Evolutionary conservation across 306 rosid genomes (phyloP).

Genomic region (Lagenaria siceraria): DNA sequence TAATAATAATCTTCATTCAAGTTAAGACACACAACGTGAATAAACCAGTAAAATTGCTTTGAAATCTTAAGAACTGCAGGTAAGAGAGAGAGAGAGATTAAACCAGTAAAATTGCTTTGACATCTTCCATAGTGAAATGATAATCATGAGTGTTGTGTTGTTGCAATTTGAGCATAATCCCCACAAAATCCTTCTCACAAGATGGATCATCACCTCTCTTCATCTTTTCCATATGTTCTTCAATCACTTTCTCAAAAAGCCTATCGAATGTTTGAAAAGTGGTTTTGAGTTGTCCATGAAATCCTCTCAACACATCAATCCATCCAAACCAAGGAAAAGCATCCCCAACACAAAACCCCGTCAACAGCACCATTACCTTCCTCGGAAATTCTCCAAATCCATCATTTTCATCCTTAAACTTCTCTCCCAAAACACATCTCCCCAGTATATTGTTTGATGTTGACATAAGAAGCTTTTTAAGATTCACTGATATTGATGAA

Average conservation of each 20-base stretch:
- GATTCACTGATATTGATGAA: not conserved
- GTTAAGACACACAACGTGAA: no score
- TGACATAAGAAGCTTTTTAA: not conserved
- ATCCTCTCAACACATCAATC: constrained; percentile 26
- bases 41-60: no score
- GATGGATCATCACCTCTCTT: not conserved
- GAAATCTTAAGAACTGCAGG: no score
- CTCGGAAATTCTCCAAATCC: not conserved
- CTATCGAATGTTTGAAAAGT: constrained; percentile 3
- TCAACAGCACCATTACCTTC: not conserved
- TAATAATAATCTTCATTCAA: no score
- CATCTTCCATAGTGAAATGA: not conserved
- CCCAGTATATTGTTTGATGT: not conserved
- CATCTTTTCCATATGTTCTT: constrained; percentile 9
- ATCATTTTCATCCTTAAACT: not conserved
- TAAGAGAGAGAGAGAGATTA: not conserved
- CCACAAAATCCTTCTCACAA: not conserved
- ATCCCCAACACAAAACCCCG: constrained; percentile 21
- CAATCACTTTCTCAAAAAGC: constrained; percentile 18
- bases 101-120: constrained; percentile 21
- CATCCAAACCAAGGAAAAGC: constrained; percentile 25
- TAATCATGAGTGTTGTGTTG: not conserved
- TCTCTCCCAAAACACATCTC: constrained; percentile 1
- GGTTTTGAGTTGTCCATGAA: not conserved
- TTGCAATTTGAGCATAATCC: constrained; percentile 14